A percentile compares a stretch with the other conserved stretches of the same genome.
These are phyloP conservation scores for Picea engelmannii DNA, from an alignment of 83 land plant species.

Conservation along the genomic window DNA sequence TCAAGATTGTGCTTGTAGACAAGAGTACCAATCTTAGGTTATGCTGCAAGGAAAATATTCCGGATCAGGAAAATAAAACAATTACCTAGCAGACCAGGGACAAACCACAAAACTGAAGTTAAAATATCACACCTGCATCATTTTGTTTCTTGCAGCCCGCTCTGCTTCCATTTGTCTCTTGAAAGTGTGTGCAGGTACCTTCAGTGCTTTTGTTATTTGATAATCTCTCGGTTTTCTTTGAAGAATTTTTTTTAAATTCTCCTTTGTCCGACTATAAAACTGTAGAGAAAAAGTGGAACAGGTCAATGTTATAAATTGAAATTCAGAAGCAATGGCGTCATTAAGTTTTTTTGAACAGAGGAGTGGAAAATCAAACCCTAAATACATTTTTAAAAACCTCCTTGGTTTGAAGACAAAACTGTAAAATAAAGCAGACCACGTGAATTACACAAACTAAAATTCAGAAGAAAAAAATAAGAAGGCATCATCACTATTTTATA, in stretches of 20 bases:
- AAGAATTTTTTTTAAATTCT: constrained; percentile 32
- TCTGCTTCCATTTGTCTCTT: constrained; percentile 52
- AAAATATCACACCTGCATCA: constrained; percentile 46
- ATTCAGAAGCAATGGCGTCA: background rate
- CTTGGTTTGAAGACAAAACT: constrained; percentile 43
- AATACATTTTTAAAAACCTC: constrained; percentile 35
- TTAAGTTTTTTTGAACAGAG: background rate
- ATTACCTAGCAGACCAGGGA: background rate
- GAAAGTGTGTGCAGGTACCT: constrained; percentile 36
- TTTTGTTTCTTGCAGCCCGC: constrained; percentile 69
- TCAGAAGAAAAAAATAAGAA: background rate
- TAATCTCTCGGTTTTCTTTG: constrained; percentile 53
- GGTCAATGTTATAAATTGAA: background rate
- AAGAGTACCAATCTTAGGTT: constrained; percentile 67
- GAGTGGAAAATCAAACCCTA: background rate
- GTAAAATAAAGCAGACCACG: background rate
- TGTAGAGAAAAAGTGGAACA: background rate
- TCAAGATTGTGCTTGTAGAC: constrained; percentile 68
- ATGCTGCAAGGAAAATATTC: constrained; percentile 48
- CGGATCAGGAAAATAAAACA: background rate
- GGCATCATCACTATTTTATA: no score
- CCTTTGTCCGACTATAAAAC: constrained; percentile 42
- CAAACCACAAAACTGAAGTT: background rate
- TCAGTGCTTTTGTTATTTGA: constrained; percentile 45
- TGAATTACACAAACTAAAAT: background rate